Conservation (phyloP, 2,329 filamentous ascomycete genomes). For the Neofusicoccum umdonicola region DNA sequence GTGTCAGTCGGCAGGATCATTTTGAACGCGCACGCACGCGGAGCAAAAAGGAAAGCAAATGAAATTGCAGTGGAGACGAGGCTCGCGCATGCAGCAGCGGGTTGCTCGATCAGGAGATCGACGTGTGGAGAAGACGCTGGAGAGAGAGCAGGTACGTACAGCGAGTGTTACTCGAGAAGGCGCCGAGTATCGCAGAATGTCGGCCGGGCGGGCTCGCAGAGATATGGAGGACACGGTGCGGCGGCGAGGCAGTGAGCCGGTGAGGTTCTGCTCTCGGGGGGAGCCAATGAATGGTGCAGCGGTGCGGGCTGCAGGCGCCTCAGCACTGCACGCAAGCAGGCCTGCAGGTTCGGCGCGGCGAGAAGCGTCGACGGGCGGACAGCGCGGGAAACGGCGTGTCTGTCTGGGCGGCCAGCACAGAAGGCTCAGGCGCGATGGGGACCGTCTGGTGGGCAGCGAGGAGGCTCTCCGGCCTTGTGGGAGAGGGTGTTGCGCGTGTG, state of each 20-base stretch:
- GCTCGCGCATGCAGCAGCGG: constrained; percentile 14
- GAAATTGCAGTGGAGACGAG: constrained; percentile 16
- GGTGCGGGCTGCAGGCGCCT: constrained; percentile 15
- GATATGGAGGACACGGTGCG: constrained; percentile 5
- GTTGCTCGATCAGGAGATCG: constrained; percentile 14
- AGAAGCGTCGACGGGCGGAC: constrained; percentile 14
- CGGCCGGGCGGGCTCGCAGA: not conserved
- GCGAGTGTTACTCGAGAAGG: constrained; percentile 14
- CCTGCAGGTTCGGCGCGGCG: constrained; percentile 12
- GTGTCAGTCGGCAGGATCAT: constrained; percentile 15
- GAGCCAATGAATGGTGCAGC: constrained; percentile 16
- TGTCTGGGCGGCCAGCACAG: not conserved
- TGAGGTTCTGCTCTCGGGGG: constrained; percentile 12
- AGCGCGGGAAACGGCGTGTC: constrained; percentile 4
- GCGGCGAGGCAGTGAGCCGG: constrained; percentile 11
- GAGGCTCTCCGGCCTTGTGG: constrained; percentile 11
- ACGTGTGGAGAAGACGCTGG: not conserved
- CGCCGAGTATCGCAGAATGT: constrained; percentile 3
- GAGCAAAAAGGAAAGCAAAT: constrained; percentile 13
- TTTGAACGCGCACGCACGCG: constrained; percentile 15
- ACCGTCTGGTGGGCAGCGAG: constrained; percentile 1
- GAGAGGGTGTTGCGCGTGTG: constrained; percentile 8
- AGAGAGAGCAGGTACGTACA: constrained; percentile 13
- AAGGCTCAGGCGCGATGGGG: constrained; percentile 6
- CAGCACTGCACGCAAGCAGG: constrained; percentile 7